A percentile compares a stretch with the other conserved stretches of the same genome.
phyloP scores from a whole-genome alignment of 768 basidiomycete species.

The Xerocomellus chrysenteron region DNA sequence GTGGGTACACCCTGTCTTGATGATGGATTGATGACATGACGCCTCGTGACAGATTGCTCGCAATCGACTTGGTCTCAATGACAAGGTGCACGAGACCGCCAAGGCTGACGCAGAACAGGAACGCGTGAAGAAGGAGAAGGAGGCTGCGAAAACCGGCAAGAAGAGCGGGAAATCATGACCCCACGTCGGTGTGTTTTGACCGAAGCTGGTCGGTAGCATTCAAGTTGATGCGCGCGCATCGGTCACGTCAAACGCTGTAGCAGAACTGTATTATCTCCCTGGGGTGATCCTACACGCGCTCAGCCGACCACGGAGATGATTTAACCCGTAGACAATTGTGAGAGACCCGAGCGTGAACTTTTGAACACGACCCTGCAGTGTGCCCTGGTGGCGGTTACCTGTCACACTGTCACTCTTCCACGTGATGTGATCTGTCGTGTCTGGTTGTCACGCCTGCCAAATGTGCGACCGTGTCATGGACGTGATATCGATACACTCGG shows the following conservation, averaged over 20 bases:
- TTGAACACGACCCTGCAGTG: slow-evolving; percentile 2
- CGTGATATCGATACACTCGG: slow-evolving; percentile 34
- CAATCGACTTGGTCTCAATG: slow-evolving; percentile 89
- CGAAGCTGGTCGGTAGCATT: background rate
- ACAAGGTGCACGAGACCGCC: slow-evolving; percentile 77
- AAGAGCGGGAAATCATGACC: slow-evolving; percentile 34
- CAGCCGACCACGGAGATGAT: slow-evolving; percentile 14
- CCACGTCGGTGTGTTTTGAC: background rate
- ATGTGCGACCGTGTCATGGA: slow-evolving; percentile 15
- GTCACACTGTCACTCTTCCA: slow-evolving; percentile 9
- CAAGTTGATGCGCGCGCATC: background rate
- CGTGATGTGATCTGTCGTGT: slow-evolving; percentile 32
- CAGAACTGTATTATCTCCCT: background rate
- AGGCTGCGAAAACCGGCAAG: slow-evolving; percentile 45
- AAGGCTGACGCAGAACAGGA: slow-evolving; percentile 60
- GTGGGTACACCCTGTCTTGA: slow-evolving; percentile 37
- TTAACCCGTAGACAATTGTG: slow-evolving; percentile 10
- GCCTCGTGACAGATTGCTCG: slow-evolving; percentile 68
- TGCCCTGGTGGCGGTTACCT: background rate
- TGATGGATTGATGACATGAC: background rate
- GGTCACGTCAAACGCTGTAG: background rate
- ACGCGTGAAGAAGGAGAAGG: slow-evolving; percentile 57
- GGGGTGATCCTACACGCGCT: background rate
- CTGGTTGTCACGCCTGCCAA: slow-evolving; percentile 14
- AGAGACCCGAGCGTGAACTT: slow-evolving; percentile 3